These are phyloP conservation scores for Colletotrichum graminicola DNA, from an alignment of 2,329 filamentous ascomycete species.

Conservation along the genomic window DNA sequence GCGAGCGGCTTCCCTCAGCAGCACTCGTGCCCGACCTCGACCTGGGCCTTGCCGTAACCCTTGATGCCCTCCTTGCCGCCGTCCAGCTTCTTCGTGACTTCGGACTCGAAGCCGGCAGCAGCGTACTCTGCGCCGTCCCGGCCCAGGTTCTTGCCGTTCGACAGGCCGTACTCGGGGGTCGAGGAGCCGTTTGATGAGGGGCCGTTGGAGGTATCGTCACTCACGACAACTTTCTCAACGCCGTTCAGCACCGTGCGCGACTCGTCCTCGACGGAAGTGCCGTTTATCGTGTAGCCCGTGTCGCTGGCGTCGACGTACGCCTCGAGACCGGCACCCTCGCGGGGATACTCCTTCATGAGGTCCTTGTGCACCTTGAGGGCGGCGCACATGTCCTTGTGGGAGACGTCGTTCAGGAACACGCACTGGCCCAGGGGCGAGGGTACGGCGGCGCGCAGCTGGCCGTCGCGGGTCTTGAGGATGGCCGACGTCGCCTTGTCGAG, in stretches of 20 bases:
- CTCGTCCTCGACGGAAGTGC: constrained; percentile 31
- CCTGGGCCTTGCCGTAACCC: neutral
- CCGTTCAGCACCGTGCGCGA: neutral
- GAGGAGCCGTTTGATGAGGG: constrained; percentile 10
- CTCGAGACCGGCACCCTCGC: constrained; percentile 74
- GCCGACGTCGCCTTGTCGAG: constrained; percentile 75
- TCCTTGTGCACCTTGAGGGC: constrained; percentile 74
- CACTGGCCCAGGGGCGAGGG: constrained; percentile 76
- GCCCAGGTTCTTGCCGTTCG: constrained; percentile 20
- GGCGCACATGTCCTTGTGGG: constrained; percentile 69
- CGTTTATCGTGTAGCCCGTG: constrained; percentile 67
- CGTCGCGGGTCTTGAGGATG: constrained; percentile 79
- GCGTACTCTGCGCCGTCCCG: constrained; percentile 2
- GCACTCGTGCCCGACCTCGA: constrained; percentile 20
- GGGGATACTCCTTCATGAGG: constrained; percentile 71
- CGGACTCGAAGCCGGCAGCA: constrained; percentile 5
- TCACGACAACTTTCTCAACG: constrained; percentile 3
- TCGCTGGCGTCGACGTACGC: constrained; percentile 78
- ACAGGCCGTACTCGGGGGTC: constrained; percentile 26
- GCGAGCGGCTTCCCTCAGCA: neutral
- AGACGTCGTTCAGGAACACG: constrained; percentile 76
- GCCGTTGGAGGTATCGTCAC: constrained; percentile 15
- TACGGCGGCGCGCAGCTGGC: constrained; percentile 75
- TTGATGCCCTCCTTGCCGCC: neutral
- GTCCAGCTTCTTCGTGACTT: constrained; percentile 1